phyloP scores from a whole-genome alignment of 306 rosid species.

The Casuarina equisetifolia region DNA sequence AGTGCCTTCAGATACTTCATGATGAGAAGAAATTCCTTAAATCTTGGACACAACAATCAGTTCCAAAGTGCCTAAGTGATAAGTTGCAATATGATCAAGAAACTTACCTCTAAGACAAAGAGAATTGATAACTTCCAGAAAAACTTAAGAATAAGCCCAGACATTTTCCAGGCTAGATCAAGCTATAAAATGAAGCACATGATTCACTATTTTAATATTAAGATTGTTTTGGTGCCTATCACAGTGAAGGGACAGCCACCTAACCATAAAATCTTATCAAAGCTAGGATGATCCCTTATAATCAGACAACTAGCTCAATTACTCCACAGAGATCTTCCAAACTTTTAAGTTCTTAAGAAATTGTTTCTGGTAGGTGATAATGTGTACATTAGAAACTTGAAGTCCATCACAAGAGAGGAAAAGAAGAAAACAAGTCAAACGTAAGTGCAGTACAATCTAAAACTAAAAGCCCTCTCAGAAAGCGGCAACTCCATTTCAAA shows the following conservation, averaged over 20 bases:
- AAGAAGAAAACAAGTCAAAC: constrained; percentile 1
- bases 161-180: background rate
- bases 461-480: constrained; percentile 13
- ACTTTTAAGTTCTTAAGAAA: background rate
- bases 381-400: constrained; percentile 1
- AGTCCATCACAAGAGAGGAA: background rate
- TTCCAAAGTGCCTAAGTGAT: background rate
- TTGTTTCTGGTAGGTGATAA: background rate
- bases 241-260: constrained; percentile 2
- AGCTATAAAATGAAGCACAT: constrained; percentile 13
- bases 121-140: constrained; percentile 3
- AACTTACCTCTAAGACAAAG: background rate
- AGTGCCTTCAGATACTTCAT: background rate
- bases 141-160: background rate
- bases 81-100: background rate
- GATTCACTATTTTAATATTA: background rate
- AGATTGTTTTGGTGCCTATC: constrained; percentile 4
- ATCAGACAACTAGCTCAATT: background rate
- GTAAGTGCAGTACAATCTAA: background rate
- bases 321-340: background rate
- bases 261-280: background rate
- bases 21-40: background rate
- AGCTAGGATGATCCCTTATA: constrained; percentile 1
- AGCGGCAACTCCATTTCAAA: background rate
- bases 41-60: background rate